These are phyloP conservation scores for Seminavis robusta DNA, from an alignment of 108 stramenopile genomes.

Conservation along the genomic window DNA sequence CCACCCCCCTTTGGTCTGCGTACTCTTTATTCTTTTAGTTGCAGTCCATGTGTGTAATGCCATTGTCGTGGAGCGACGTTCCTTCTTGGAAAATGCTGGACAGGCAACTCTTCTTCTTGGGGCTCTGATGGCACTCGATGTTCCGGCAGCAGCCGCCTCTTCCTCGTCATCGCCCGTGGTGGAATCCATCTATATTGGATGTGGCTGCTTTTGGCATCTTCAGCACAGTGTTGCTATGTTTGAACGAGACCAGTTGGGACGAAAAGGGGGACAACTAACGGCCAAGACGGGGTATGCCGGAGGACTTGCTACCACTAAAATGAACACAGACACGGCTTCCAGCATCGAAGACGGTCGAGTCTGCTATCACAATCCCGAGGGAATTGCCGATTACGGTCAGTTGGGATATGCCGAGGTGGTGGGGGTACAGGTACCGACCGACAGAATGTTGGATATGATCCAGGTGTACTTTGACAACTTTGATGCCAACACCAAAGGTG, in stretches of 20 bases:
- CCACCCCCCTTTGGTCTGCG: too few relatives aligned
- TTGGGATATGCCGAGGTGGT: constrained; percentile 73
- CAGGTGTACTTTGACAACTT: constrained; percentile 60
- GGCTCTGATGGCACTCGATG: too few relatives aligned
- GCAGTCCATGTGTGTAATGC: too few relatives aligned
- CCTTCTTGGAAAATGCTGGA: too few relatives aligned
- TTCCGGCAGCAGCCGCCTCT: too few relatives aligned
- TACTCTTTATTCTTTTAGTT: too few relatives aligned
- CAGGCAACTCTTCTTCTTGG: too few relatives aligned
- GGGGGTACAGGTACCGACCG: constrained; percentile 40
- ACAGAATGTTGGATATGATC: constrained; percentile 43
- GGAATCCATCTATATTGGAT: too few relatives aligned
- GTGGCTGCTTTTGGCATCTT: too few relatives aligned
- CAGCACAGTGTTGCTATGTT: constrained; percentile 68
- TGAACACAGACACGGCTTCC: constrained; percentile 9
- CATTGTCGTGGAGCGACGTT: too few relatives aligned
- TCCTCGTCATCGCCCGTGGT: too few relatives aligned
- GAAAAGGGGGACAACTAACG: constrained; percentile 45
- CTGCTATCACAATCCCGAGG: constrained; percentile 70
- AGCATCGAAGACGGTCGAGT: constrained; percentile 44
- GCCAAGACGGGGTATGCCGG: constrained; percentile 77
- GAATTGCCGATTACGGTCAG: constrained; percentile 61
- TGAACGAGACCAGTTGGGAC: constrained; percentile 42
- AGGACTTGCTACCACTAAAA: constrained; percentile 24
- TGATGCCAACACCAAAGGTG: constrained; percentile 18